Evolutionary conservation across 768 basidiomycete species (phyloP), one percentile per base, ranked within the genome.

Genomic region (Boletus edulis): DNA sequence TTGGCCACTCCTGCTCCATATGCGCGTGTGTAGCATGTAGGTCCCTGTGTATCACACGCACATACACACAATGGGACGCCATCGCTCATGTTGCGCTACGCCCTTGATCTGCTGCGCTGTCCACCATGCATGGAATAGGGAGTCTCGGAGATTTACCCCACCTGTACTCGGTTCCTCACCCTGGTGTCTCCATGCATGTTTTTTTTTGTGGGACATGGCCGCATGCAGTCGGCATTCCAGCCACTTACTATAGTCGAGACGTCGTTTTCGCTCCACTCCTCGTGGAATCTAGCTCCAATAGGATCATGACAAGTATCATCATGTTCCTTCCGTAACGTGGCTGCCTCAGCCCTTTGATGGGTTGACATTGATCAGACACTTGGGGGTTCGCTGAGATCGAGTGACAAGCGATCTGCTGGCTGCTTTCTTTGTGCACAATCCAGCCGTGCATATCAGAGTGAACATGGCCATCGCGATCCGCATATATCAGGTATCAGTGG

Each of bases 331-430:
- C 51, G 39, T 41, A 48, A 48, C 55, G 38, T 61, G 54, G 51
- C 8, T 14, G 34, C 38, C n/a, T 39, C 38, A 12, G 12, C 37
- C 45, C 41, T 43, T 34, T 48, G 27, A 53, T 41, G 8, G 15
- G 45, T 46, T 49, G 45, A 38, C 47, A 24, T 43, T 43, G 32
- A 18, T 52, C 66, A 57, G 58, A 58, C 12, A 60, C 56, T 50
- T 12, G 35, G 42, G 17, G 32, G 42, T 43, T 64, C 62, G 65
- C 62, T 68, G 65, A 60, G 61, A 68, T 65, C 59, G 60, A 45
- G 65, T 59, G 56, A 41, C 56, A 56, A 40, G 35, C 49, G 55
- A 67, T 62, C 52, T 32, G 29, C 34, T 44, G 22, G 7, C 18
- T 24, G 17, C 37, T 51, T 45, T 34, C 46, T 53, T 49, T 45